Evolutionary conservation across 163 green algal species (phyloP).

Genomic region (Volvox carteri): DNA sequence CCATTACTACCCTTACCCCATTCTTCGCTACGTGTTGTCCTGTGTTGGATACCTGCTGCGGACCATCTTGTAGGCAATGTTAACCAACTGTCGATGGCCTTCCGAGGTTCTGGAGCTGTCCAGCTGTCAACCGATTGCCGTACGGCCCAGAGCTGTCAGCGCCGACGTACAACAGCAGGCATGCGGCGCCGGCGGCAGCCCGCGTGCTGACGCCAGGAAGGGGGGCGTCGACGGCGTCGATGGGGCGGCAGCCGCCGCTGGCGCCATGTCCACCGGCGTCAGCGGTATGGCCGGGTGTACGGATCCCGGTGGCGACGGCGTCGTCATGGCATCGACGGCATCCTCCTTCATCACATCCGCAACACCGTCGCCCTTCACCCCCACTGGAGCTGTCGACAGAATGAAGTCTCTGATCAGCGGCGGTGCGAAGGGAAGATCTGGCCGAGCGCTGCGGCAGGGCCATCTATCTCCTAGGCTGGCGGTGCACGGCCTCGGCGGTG

Average conservation of each 20-base stretch:
- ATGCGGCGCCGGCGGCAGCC: too few species aligned
- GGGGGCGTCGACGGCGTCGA: not conserved
- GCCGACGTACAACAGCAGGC: not conserved
- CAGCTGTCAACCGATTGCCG: not conserved
- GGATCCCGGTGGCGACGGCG: conserved; percentile 9
- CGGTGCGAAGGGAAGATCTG: not conserved
- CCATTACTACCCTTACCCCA: too few species aligned
- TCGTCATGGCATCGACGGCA: conserved; percentile 30
- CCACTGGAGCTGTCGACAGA: conserved; percentile 2
- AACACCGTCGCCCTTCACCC: conserved; percentile 19
- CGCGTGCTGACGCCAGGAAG: not conserved
- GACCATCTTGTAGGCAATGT: too few species aligned
- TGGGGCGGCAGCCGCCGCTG: not conserved
- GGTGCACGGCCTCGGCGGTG: not conserved
- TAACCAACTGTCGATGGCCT: conserved; percentile 31
- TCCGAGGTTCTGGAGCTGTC: conserved; percentile 24
- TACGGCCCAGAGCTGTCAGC: not conserved
- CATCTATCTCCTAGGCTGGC: not conserved
- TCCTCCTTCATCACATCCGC: conserved; percentile 32
- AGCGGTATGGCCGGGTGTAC: not conserved
- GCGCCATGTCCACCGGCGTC: not conserved
- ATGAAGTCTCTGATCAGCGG: conserved; percentile 42
- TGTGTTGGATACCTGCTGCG: too few species aligned
- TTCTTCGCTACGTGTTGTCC: too few species aligned
- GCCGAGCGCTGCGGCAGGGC: not conserved